A percentile compares a stretch with the other conserved stretches of the same genome.
These are phyloP conservation scores for Candida frijolesensis DNA, from an alignment of 1,139 yeast species.

Conservation along the genomic window DNA sequence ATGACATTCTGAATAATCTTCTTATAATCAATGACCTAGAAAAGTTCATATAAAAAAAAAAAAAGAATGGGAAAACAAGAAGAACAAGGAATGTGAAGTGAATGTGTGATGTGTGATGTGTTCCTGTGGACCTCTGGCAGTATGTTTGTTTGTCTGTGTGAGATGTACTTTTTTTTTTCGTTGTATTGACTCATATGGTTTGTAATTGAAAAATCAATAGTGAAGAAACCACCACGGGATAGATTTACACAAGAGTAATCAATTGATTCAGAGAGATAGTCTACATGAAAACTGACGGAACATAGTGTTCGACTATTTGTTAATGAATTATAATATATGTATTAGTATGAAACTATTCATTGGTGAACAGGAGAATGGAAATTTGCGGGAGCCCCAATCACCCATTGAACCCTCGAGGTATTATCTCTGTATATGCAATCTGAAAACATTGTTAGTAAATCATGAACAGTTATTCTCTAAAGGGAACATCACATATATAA, in stretches of 20 bases:
- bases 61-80: not conserved
- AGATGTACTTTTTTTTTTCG: not conserved
- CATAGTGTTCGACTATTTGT: no score
- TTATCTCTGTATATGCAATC: not conserved
- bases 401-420: not conserved
- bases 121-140: not conserved
- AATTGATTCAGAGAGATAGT: no score
- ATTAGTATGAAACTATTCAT: no score
- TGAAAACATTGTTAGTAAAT: conserved; percentile 2
- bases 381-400: not conserved
- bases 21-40: conserved; percentile 7
- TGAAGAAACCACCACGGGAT: not conserved
- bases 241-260: not conserved
- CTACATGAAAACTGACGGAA: no score
- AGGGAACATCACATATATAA: not conserved
- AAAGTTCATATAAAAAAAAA: conserved; percentile 10
- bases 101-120: conserved; percentile 2
- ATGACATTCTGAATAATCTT: conserved; percentile 24
- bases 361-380: no score
- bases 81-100: not conserved
- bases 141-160: not conserved
- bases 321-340: no score
- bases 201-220: no score
- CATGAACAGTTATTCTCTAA: not conserved
- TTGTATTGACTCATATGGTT: not conserved